Evolutionary conservation across 306 rosid genomes (phyloP).

Genomic region (Coriaria nepalensis): DNA sequence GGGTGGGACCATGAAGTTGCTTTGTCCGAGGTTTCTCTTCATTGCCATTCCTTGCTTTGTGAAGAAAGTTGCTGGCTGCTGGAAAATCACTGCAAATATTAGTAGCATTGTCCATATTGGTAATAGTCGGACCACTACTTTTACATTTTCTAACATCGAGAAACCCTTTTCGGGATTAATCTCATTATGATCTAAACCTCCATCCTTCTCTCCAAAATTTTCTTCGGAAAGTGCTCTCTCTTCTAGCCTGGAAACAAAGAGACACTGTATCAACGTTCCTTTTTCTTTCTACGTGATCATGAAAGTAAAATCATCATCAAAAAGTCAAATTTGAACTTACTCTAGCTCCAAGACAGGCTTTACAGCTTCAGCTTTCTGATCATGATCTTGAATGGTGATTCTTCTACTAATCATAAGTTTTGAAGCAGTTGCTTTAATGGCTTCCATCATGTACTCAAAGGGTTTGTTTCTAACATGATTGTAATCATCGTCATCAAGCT

Average conservation of each 20-base stretch:
- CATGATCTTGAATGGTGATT: slow-evolving; percentile 31
- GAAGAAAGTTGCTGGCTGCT: slow-evolving; percentile 76
- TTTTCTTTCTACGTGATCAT: too few relatives aligned
- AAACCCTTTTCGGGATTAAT: slow-evolving; percentile 19
- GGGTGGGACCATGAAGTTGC: slow-evolving; percentile 70
- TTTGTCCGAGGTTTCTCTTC: slow-evolving; percentile 57
- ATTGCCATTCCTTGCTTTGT: slow-evolving; percentile 97
- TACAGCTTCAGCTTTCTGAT: slow-evolving; percentile 24
- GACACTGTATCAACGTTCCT: neutral
- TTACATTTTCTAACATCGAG: slow-evolving; percentile 24
- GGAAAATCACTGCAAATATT: slow-evolving; percentile 87
- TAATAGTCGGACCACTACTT: slow-evolving; percentile 43
- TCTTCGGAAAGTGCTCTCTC: slow-evolving; percentile 56
- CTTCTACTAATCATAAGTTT: slow-evolving; percentile 36
- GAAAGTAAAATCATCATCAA: neutral
- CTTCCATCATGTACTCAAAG: slow-evolving; percentile 20
- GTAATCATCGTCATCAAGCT: slow-evolving; percentile 10
- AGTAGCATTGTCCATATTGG: slow-evolving; percentile 93
- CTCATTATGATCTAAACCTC: slow-evolving; percentile 12
- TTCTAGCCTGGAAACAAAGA: slow-evolving; percentile 51
- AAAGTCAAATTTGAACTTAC: slow-evolving; percentile 33
- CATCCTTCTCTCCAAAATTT: slow-evolving; percentile 24
- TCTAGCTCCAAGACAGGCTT: slow-evolving; percentile 37
- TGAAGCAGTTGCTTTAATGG: slow-evolving; percentile 37
- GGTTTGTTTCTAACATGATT: slow-evolving; percentile 13